Evolutionary conservation across 169 alveolate species (phyloP).

Genomic region (Cardiosporidium cionae): DNA sequence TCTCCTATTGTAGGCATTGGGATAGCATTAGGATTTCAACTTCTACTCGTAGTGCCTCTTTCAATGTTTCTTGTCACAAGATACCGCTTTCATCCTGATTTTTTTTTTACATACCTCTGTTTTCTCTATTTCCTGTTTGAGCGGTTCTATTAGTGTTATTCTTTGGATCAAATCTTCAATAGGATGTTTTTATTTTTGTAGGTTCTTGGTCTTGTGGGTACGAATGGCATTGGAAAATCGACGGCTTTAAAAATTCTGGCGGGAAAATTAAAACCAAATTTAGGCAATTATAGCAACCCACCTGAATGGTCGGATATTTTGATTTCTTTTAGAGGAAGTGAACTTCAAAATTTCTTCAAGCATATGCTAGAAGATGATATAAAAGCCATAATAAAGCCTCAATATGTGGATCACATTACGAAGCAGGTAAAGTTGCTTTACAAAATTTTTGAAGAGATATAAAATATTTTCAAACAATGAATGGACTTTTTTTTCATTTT

Average conservation of each 20-base stretch:
- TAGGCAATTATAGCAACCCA: slow-evolving; percentile 87
- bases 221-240: slow-evolving; percentile 95
- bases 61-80: too few species aligned
- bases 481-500: background rate
- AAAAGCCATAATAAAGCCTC: slow-evolving; percentile 94
- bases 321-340: slow-evolving; percentile 91
- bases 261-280: slow-evolving; percentile 94
- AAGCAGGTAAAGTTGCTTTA: slow-evolving; percentile 58
- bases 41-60: too few species aligned
- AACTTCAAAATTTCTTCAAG: slow-evolving; percentile 90
- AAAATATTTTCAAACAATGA: background rate
- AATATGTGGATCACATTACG: slow-evolving; percentile 95
- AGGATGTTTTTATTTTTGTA: background rate
- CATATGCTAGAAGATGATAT: slow-evolving; percentile 88
- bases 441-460: slow-evolving; percentile 40
- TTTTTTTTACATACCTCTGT: background rate
- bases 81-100: too few species aligned
- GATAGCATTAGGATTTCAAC: too few species aligned
- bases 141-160: background rate
- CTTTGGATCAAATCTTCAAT: background rate
- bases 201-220: slow-evolving; percentile 77
- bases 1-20: too few species aligned
- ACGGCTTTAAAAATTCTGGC: slow-evolving; percentile 93
- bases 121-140: background rate
- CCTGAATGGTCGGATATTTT: slow-evolving; percentile 96